Conservation (phyloP, 768 basidiomycete species). For the Astraeus odoratus region DNA sequence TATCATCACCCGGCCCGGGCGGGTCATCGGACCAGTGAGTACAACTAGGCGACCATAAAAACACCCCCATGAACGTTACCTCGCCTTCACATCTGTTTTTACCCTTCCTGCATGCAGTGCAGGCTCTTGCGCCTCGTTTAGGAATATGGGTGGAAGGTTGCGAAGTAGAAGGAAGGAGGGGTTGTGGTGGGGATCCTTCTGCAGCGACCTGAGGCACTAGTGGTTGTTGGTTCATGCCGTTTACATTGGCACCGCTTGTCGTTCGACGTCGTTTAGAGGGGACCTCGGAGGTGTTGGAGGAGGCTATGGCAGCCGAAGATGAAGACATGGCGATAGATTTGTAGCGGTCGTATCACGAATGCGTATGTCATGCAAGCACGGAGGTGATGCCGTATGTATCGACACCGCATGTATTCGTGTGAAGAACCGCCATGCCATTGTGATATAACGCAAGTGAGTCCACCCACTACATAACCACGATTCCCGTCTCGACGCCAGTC, state of each 20-base stretch:
- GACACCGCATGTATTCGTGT: too few relatives aligned
- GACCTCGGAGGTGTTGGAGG: constrained; percentile 50
- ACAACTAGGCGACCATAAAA: constrained; percentile 35
- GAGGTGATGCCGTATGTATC: too few relatives aligned
- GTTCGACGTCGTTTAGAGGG: constrained; percentile 55
- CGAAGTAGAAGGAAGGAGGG: constrained; percentile 15
- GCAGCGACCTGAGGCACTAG: constrained; percentile 30
- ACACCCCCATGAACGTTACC: constrained; percentile 39
- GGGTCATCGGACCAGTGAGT: constrained; percentile 63
- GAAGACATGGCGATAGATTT: constrained; percentile 47
- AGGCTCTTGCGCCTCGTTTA: constrained; percentile 85
- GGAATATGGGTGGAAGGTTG: constrained; percentile 59
- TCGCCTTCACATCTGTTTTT: constrained; percentile 94
- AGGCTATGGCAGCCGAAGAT: constrained; percentile 52
- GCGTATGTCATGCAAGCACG: constrained; percentile 10
- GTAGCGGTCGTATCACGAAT: constrained; percentile 3
- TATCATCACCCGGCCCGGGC: constrained; percentile 61
- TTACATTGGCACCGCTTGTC: constrained; percentile 19
- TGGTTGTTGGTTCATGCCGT: constrained; percentile 10
- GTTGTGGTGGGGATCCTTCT: constrained; percentile 24
- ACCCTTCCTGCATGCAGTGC: constrained; percentile 83
- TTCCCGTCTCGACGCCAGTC: too few relatives aligned
- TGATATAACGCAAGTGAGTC: too few relatives aligned
- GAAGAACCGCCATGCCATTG: too few relatives aligned
- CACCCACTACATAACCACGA: too few relatives aligned